Evolutionary conservation across 352 stramenopile species (phyloP).

Genomic region (Saprolegnia diclina): DNA sequence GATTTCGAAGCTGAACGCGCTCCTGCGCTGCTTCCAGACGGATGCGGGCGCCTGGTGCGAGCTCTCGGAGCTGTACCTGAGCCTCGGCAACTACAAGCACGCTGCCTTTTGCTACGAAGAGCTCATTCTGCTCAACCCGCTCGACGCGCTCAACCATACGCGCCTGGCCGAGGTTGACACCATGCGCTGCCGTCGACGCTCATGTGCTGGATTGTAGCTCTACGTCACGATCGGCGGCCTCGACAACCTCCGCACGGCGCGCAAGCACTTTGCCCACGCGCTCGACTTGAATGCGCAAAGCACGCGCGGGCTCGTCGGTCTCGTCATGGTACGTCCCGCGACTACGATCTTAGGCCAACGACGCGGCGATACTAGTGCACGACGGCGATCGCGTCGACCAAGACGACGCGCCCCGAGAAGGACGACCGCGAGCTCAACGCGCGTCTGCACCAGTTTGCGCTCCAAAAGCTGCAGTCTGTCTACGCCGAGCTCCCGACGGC

Average conservation of each 20-base stretch:
- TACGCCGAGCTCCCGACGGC: constrained; percentile 1
- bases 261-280: constrained; percentile 67
- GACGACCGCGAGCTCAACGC: constrained; percentile 52
- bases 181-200: not conserved
- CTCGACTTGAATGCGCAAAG: constrained; percentile 62
- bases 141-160: constrained; percentile 57
- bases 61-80: constrained; percentile 52
- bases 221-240: constrained; percentile 59
- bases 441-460: constrained; percentile 35
- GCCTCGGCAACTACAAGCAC: constrained; percentile 48
- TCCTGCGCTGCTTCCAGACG: constrained; percentile 53
- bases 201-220: constrained; percentile 31
- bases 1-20: constrained; percentile 51
- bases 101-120: constrained; percentile 71
- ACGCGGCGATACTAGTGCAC: constrained; percentile 34
- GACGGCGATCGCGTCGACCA: constrained; percentile 43
- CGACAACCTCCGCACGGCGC: constrained; percentile 49
- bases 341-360: not conserved
- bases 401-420: constrained; percentile 38
- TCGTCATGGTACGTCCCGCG: constrained; percentile 31
- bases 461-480: not conserved
- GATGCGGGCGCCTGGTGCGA: constrained; percentile 53
- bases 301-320: constrained; percentile 42
- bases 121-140: constrained; percentile 59
- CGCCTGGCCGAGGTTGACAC: constrained; percentile 50